Conservation (phyloP, 2,329 filamentous ascomycete genomes). For the Aureobasidium sp. region DNA sequence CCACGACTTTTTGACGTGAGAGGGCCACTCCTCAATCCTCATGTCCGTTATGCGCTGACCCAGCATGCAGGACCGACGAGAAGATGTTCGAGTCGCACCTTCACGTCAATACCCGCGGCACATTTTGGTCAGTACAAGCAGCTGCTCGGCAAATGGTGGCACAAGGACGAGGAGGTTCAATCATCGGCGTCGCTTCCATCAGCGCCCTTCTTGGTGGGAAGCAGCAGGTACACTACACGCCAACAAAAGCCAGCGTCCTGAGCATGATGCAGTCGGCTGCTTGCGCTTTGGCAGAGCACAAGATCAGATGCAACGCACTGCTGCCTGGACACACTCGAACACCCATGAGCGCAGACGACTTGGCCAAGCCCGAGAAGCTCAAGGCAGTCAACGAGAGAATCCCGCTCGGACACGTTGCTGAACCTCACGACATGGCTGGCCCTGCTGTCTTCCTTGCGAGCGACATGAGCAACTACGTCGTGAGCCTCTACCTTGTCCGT, state of each 20-base stretch:
- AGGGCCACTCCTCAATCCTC: constrained; percentile 5
- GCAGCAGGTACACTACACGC: constrained; percentile 71
- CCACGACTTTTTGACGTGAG: constrained; percentile 64
- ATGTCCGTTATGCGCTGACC: constrained; percentile 27
- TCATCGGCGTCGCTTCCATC: constrained; percentile 64
- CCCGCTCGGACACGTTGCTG: constrained; percentile 60
- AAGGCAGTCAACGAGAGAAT: constrained; percentile 68
- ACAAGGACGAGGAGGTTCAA: constrained; percentile 57
- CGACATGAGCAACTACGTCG: constrained; percentile 66
- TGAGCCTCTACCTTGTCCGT: constrained; percentile 23
- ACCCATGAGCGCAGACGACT: constrained; percentile 68
- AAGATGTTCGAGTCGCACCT: constrained; percentile 61
- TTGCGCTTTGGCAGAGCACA: constrained; percentile 60
- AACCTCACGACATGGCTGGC: constrained; percentile 54
- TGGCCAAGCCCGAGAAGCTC: constrained; percentile 58
- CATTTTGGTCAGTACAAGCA: constrained; percentile 75
- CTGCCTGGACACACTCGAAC: constrained; percentile 71
- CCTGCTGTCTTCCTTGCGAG: constrained; percentile 73
- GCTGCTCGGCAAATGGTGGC: constrained; percentile 68
- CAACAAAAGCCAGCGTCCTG: constrained; percentile 69
- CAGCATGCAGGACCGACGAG: constrained; percentile 51
- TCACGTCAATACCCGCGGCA: constrained; percentile 67
- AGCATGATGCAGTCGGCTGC: constrained; percentile 72
- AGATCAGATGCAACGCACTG: constrained; percentile 68
- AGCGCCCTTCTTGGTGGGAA: constrained; percentile 65